A percentile compares a stretch with the other conserved stretches of the same genome.
Evolutionary conservation across 345 rosid species (phyloP).

Genomic region (Stellera chamaejasme): DNA sequence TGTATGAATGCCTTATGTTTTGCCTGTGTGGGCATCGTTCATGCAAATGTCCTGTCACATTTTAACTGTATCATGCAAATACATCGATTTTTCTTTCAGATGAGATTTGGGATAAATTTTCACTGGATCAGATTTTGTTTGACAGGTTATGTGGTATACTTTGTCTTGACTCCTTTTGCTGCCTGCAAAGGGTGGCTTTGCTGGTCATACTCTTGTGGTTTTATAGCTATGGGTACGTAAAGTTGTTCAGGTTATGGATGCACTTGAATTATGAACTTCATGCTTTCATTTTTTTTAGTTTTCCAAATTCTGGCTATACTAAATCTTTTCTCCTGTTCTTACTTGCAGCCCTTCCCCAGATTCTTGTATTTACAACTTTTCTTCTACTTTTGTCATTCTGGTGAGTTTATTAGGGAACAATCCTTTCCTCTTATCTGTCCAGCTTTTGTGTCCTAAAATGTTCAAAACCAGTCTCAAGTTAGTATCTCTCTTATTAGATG

Average conservation of each 20-base stretch:
- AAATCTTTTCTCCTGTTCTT: not conserved
- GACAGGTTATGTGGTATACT: slow-evolving; percentile 51
- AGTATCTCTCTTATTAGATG: too few relatives aligned
- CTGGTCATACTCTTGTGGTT: slow-evolving; percentile 56
- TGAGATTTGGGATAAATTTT: too few relatives aligned
- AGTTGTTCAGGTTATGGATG: not conserved
- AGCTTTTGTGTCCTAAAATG: too few relatives aligned
- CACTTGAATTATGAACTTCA: too few relatives aligned
- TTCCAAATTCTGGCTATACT: not conserved
- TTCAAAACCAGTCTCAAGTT: too few relatives aligned
- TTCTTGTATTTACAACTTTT: slow-evolving; percentile 46
- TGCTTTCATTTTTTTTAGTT: too few relatives aligned
- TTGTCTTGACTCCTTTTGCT: slow-evolving; percentile 36
- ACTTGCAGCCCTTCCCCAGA: slow-evolving; percentile 50
- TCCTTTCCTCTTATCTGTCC: too few relatives aligned
- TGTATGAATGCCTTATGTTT: too few relatives aligned
- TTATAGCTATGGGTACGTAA: slow-evolving; percentile 55
- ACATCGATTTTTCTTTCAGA: too few relatives aligned
- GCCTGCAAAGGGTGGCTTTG: slow-evolving; percentile 43
- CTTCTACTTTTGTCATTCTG: slow-evolving; percentile 70
- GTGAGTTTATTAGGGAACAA: slow-evolving; percentile 18
- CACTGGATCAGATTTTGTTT: slow-evolving; percentile 6
- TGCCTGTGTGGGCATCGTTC: too few relatives aligned
- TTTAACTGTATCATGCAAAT: too few relatives aligned
- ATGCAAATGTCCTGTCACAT: too few relatives aligned